A percentile compares a stretch with the other conserved stretches of the same genome.
Evolutionary conservation across 495 filamentous ascomycete species (phyloP).

Genomic region (Xylaria telfairii): DNA sequence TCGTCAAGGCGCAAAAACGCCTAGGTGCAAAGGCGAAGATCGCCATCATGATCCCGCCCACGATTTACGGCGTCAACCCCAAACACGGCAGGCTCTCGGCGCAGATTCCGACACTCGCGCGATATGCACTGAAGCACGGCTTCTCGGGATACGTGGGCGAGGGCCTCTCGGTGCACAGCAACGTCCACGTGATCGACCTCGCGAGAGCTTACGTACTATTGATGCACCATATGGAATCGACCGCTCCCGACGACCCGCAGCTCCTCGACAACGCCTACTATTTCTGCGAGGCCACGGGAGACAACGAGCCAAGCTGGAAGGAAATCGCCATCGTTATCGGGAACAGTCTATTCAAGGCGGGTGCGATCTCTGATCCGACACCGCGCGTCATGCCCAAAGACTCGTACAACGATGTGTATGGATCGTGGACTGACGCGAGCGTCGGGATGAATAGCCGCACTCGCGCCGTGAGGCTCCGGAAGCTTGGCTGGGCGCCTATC

Average conservation of each 20-base stretch:
- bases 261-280: constrained; percentile 77
- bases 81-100: constrained; percentile 62
- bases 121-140: constrained; percentile 62
- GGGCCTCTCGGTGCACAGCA: constrained; percentile 73
- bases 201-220: constrained; percentile 66
- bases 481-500: constrained; percentile 64
- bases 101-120: constrained; percentile 66
- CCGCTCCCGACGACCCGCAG: constrained; percentile 47
- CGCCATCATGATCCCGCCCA: constrained; percentile 77
- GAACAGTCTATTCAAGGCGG: constrained; percentile 29
- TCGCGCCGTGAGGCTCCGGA: constrained; percentile 56
- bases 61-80: constrained; percentile 68
- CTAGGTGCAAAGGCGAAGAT: constrained; percentile 55
- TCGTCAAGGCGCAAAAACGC: constrained; percentile 39
- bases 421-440: constrained; percentile 26
- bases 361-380: constrained; percentile 57
- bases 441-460: constrained; percentile 62
- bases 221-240: constrained; percentile 62
- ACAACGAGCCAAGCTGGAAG: constrained; percentile 71
- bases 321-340: constrained; percentile 67
- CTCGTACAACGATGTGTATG: constrained; percentile 48
- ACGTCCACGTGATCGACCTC: constrained; percentile 77
- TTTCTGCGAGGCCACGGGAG: constrained; percentile 62
- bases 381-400: constrained; percentile 45
- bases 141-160: constrained; percentile 65